These are phyloP conservation scores for Talaromyces rugulosus DNA, from an alignment of 2,329 filamentous ascomycete genomes.

Conservation along the genomic window DNA sequence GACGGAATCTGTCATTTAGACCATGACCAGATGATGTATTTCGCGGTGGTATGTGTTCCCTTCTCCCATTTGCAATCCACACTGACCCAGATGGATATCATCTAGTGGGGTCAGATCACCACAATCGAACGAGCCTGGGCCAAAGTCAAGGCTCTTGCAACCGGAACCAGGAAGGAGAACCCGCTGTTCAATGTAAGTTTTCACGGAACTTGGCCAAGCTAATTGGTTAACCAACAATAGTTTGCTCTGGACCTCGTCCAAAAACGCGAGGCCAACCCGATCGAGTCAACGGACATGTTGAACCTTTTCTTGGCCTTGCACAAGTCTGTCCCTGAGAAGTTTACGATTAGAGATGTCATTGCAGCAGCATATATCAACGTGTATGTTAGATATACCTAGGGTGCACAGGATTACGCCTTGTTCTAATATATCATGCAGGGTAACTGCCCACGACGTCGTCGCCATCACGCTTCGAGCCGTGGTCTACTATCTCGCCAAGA, in stretches of 20 bases:
- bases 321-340: not conserved
- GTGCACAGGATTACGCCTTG: not conserved
- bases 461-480: not conserved
- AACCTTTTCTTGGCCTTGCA: not conserved
- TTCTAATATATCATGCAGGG: not conserved
- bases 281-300: not conserved
- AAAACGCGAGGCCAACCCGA: not conserved
- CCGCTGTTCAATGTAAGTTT: not conserved
- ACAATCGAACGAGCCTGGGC: not conserved
- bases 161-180: not conserved
- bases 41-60: not conserved
- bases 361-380: not conserved
- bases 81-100: not conserved
- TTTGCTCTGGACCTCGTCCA: not conserved
- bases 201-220: not conserved
- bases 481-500: not conserved
- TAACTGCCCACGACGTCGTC: not conserved
- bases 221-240: not conserved
- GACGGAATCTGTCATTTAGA: conserved; percentile 18
- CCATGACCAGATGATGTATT: not conserved
- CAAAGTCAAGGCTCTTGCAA: not conserved
- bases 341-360: not conserved
- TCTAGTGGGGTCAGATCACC: not conserved
- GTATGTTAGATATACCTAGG: not conserved
- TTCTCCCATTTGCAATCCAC: not conserved